Evolutionary conservation across 2,329 filamentous ascomycete species (phyloP), one percentile per base, ranked within the genome.

Genomic region (Pseudogymnoascus sp.): DNA sequence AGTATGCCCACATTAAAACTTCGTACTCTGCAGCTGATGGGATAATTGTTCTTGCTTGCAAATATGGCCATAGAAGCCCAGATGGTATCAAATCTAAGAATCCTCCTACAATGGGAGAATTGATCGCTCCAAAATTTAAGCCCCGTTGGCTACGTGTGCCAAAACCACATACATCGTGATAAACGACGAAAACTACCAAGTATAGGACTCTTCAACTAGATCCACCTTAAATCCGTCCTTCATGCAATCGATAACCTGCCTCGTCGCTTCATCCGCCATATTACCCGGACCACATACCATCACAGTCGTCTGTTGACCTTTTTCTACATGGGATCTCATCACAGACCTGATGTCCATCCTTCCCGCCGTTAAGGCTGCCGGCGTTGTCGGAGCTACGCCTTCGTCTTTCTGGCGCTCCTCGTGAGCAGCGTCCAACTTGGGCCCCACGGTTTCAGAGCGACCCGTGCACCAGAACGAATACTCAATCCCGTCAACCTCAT

Each of bases 271-370:
- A 33, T 56, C 50, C 16, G 50, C 50, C 50, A 56, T 56, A 21
- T n/a, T 56, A 21, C 50, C 50, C 1, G 50, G 50, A 21, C 50
- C 50, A 33, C 50, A 56, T 6, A 56, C 50, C 50, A 56, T 35
- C 10, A 56, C 29, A 14, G 50, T 35, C 2, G 16, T 35, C 50
- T 35, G 50, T 21, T 56, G 50, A 14, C 50, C 29, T 19, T 1
- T 35, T 62, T 62, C 50, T 62, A 64, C 29, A 62, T 13, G 59
- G 10, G 66, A 68, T 62, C 59, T 66, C 19, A 67, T 68, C 16
- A 70, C 62, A 61, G 59, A 50, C 59, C 59, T 61, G 21, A 69
- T 64, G 47, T 68, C 44, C 68, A 66, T 69, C 26, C 65, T 56
- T 6, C 69, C 70, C 0, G 63, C 35, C 4, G 64, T 64, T 3